Conservation (phyloP, 2,329 filamentous ascomycete genomes). For the Sclerotinia sclerotiorum region DNA sequence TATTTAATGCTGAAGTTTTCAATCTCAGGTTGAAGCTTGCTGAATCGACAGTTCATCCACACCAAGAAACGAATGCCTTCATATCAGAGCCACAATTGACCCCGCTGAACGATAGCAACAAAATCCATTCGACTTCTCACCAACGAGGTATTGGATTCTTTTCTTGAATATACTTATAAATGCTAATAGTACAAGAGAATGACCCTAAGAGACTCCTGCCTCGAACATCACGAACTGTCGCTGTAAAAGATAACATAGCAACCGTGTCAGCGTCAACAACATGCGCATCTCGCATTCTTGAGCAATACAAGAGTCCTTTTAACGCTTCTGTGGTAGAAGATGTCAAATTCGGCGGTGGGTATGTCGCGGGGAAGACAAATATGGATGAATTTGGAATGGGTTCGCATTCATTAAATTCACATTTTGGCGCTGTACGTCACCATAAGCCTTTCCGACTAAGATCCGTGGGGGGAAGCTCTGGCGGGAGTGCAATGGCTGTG, state of each 20-base stretch:
- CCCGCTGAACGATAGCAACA: neutral
- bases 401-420: constrained; percentile 71
- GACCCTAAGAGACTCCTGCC: neutral
- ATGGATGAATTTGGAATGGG: constrained; percentile 98
- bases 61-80: constrained; percentile 22
- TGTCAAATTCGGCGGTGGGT: constrained; percentile 61
- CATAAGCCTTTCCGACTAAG: neutral
- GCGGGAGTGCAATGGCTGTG: constrained; percentile 87
- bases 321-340: constrained; percentile 76
- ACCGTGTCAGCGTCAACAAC: constrained; percentile 69
- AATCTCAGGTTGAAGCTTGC: neutral
- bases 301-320: constrained; percentile 71
- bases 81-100: constrained; percentile 17
- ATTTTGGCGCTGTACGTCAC: constrained; percentile 59
- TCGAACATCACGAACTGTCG: constrained; percentile 22
- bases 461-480: constrained; percentile 87
- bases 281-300: constrained; percentile 75
- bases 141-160: neutral
- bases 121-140: neutral
- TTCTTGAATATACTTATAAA: neutral
- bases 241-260: constrained; percentile 77
- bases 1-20: neutral
- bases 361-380: constrained; percentile 76
- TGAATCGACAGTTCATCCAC: constrained; percentile 3
- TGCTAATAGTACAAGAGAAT: constrained; percentile 11